Evolutionary conservation across 2,329 filamentous ascomycete genomes (phyloP), one percentile per base, ranked within the genome.

Genomic region (Canariomyces notabilis): DNA sequence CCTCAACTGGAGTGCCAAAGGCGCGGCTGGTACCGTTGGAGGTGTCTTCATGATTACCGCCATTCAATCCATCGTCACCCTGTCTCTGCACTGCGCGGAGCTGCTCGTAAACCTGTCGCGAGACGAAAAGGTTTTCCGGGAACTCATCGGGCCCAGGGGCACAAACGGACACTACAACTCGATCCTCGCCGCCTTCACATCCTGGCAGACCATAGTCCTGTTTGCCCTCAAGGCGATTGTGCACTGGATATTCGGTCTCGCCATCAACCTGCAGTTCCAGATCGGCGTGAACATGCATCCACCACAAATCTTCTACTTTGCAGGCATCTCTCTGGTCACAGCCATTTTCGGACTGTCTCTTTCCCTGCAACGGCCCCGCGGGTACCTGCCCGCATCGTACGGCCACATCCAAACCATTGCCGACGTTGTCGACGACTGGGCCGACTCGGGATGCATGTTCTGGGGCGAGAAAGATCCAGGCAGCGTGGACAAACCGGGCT

Each of bases 391-490:
- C 6, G 55, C 58, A 5, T 51, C 60, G 7, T 64, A 55, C 37
- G 62, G 62, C 2, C 62, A 64, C 47, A 48, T 64, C n/a, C 60
- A 61, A 39, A 64, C 61, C 7, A 57, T 64, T 31, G 58, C 54
- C 23, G 58, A 64, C 50, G 46, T 64, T 22, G 52, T 64, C 31
- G 61, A 64, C 53, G 60, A 61, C 8, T 63, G 60, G 60, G 44
- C 55, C 21, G 50, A 53, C 44, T 53, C 51, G 2, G 54, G 53
- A 9, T 50, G 48, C 41, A 57, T 60, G 52, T 60, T 59, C 37
- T 61, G 58, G 58, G 59, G 59, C 20, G 52, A 57, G 34, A 61
- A 60, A 37, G 40, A 16, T 11, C 12, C 40, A 2, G 47, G 40
- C 16, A 39, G 41, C 19, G 44, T 32, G 6, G 35, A 29, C 11